phyloP scores from a whole-genome alignment of 345 rosid species.

The Nephelium lappaceum region DNA sequence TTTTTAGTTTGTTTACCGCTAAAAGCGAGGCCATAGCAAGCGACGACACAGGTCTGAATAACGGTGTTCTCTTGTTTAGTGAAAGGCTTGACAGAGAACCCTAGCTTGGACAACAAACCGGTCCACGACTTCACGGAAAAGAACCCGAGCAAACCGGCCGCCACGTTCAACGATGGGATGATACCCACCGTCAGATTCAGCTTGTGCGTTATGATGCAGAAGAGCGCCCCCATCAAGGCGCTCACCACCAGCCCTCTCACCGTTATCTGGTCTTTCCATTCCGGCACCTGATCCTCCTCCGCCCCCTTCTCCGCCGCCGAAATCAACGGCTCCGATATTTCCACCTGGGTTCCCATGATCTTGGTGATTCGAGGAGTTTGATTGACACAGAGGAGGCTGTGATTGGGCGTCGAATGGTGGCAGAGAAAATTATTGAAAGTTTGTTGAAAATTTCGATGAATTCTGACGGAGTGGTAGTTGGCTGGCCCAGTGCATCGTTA shows the following conservation, averaged over 20 bases:
- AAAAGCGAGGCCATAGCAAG: constrained; percentile 90
- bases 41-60: constrained; percentile 95
- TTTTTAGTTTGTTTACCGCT: constrained; percentile 47
- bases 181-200: constrained; percentile 90
- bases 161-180: constrained; percentile 90
- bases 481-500: background rate
- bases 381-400: no score
- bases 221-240: constrained; percentile 68
- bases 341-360: constrained; percentile 62
- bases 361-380: background rate
- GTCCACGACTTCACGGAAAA: constrained; percentile 94
- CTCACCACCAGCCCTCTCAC: constrained; percentile 70
- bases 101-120: constrained; percentile 60
- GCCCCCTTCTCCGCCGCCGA: constrained; percentile 37
- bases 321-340: constrained; percentile 26
- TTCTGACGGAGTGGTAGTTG: background rate
- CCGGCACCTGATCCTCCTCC: constrained; percentile 56
- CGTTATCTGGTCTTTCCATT: constrained; percentile 95
- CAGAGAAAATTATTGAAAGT: background rate
- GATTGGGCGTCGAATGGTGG: no score
- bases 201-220: constrained; percentile 90
- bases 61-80: constrained; percentile 94
- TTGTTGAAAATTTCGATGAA: background rate
- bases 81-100: constrained; percentile 63
- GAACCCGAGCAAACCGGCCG: constrained; percentile 90